These are phyloP conservation scores for Fraxinus anomala DNA, from an alignment of 257 asterid species.

Conservation along the genomic window DNA sequence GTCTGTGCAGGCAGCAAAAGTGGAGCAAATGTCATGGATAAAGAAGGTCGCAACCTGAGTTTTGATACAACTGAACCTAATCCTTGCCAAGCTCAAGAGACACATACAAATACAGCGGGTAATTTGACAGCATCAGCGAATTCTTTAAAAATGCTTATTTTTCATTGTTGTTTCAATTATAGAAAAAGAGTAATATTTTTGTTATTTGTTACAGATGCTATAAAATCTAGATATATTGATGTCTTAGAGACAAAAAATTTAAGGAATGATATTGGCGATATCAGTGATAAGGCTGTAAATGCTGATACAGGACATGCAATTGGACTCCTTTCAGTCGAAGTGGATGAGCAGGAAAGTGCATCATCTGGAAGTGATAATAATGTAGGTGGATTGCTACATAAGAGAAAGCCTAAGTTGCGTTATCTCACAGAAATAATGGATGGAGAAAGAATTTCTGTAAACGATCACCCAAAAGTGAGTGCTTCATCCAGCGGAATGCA, in stretches of 20 bases:
- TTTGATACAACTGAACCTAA: neutral
- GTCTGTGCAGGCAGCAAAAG: neutral
- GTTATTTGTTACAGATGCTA: neutral
- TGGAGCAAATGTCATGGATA: neutral
- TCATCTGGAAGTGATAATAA: neutral
- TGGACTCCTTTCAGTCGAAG: neutral
- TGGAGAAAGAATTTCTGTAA: neutral
- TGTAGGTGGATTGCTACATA: neutral
- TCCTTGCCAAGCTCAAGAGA: neutral
- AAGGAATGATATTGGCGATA: neutral
- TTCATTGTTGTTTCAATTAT: neutral
- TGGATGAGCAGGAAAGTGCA: neutral
- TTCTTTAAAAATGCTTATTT: neutral
- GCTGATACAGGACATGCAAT: neutral
- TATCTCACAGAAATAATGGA: neutral
- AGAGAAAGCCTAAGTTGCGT: neutral
- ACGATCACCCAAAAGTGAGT: neutral
- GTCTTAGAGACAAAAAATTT: neutral
- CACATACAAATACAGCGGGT: neutral
- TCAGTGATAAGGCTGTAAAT: neutral
- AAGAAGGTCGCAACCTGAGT: neutral
- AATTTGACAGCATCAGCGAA: neutral
- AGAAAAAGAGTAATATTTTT: neutral
- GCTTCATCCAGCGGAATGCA: neutral
- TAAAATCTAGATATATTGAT: conserved; percentile 4